Evolutionary conservation across 257 asterid genomes (phyloP).

Genomic region (Solanum sejunctum): DNA sequence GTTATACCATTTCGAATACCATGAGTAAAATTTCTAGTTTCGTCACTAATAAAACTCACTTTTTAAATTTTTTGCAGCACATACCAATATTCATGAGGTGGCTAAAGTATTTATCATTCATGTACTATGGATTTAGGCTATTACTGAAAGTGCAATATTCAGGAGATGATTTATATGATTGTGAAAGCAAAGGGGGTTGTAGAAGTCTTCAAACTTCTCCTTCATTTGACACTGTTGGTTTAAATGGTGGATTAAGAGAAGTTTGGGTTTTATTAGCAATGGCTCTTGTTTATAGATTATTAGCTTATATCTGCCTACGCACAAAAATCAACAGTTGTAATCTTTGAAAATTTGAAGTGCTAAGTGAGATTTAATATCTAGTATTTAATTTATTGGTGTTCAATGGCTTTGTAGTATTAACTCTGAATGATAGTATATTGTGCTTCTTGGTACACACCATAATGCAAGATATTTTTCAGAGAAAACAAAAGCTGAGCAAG

Average conservation of each 20-base stretch:
- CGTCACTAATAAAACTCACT: too few relatives aligned
- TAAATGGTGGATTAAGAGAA: slow-evolving; percentile 64
- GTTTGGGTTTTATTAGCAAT: slow-evolving; percentile 75
- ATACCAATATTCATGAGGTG: slow-evolving; percentile 80
- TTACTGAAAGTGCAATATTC: slow-evolving; percentile 77
- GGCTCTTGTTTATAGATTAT: slow-evolving; percentile 68
- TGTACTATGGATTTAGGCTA: slow-evolving; percentile 87
- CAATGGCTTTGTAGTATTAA: background rate
- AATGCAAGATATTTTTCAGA: too few relatives aligned
- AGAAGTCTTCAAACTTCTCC: slow-evolving; percentile 71
- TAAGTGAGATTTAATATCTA: background rate
- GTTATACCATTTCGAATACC: background rate
- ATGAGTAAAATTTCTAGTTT: accelerated
- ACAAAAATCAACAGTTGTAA: slow-evolving; percentile 35
- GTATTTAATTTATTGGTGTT: background rate
- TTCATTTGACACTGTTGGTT: slow-evolving; percentile 63
- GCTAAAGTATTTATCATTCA: slow-evolving; percentile 79
- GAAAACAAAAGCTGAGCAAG: too few relatives aligned
- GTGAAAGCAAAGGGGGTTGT: slow-evolving; percentile 60
- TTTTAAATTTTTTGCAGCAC: slow-evolving; percentile 33
- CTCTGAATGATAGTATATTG: too few relatives aligned
- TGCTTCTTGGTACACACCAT: too few relatives aligned
- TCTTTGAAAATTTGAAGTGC: slow-evolving; percentile 9
- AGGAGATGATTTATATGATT: slow-evolving; percentile 63
- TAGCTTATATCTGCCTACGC: slow-evolving; percentile 59